A percentile compares a stretch with the other conserved stretches of the same genome.
These are phyloP conservation scores for Petunia axillaris DNA, from an alignment of 257 asterid genomes.

Conservation along the genomic window DNA sequence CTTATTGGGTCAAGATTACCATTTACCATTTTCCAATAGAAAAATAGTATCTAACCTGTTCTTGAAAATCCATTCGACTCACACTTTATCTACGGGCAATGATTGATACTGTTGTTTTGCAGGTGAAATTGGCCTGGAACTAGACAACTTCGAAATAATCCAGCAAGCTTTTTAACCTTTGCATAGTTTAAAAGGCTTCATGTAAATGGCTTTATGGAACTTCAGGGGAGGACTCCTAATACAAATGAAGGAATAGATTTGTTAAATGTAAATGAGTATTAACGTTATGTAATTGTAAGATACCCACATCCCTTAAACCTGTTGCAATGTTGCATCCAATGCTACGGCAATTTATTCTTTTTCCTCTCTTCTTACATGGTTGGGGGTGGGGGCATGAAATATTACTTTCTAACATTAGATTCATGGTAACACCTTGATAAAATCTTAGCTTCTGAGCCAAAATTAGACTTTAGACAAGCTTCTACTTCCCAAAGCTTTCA, in stretches of 20 bases:
- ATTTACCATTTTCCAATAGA: neutral
- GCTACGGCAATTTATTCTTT: neutral
- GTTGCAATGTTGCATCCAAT: neutral
- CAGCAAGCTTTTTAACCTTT: neutral
- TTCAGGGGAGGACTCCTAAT: neutral
- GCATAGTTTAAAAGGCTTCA: no score
- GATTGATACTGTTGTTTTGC: neutral
- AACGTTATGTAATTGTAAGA: neutral
- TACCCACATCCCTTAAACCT: neutral
- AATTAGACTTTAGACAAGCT: neutral
- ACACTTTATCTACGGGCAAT: neutral
- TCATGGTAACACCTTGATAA: conserved; percentile 2
- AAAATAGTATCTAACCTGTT: neutral
- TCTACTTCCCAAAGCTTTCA: neutral
- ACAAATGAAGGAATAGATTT: neutral
- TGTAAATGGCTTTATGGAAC: neutral
- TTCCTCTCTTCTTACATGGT: neutral
- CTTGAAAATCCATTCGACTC: neutral
- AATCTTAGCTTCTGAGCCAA: conserved; percentile 17
- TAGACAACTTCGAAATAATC: neutral
- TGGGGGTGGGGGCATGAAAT: neutral
- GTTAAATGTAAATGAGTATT: neutral
- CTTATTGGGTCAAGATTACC: neutral
- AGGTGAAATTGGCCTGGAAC: conserved; percentile 17
- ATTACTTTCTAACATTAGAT: neutral